Conservation (phyloP, 2,329 filamentous ascomycete species). For the Chaetomiaceae sp. region DNA sequence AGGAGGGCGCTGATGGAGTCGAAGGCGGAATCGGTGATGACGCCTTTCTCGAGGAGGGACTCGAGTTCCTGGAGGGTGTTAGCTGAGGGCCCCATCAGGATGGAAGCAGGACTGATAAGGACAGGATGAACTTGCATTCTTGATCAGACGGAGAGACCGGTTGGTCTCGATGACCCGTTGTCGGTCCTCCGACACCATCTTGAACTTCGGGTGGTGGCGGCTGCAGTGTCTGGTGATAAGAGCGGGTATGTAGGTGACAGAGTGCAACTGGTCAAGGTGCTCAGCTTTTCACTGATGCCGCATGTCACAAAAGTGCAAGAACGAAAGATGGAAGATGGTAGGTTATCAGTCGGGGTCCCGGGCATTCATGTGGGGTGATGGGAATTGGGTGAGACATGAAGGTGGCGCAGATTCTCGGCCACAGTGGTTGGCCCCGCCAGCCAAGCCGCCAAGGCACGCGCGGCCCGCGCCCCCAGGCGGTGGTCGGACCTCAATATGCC, state of each 20-base stretch:
- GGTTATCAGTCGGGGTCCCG: background rate
- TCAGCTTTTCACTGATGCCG: too few species aligned
- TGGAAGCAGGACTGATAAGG: background rate
- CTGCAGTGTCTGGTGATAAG: background rate
- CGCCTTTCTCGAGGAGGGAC: slow-evolving; percentile 74
- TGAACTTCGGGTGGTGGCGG: slow-evolving; percentile 9
- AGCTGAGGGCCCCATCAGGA: too few species aligned
- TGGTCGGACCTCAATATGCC: too few species aligned
- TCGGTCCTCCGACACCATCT: slow-evolving; percentile 48
- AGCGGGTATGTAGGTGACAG: background rate
- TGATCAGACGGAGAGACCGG: slow-evolving; percentile 81
- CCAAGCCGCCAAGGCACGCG: slow-evolving; percentile 8
- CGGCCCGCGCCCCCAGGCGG: too few species aligned
- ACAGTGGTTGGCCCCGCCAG: background rate
- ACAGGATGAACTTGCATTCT: slow-evolving; percentile 55
- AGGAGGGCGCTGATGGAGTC: slow-evolving; percentile 70
- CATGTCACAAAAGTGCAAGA: background rate
- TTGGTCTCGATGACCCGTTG: slow-evolving; percentile 66
- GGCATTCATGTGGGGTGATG: background rate
- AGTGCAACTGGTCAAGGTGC: too few species aligned
- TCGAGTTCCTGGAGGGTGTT: slow-evolving; percentile 70
- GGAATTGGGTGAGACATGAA: background rate
- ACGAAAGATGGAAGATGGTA: background rate
- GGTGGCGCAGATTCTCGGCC: background rate
- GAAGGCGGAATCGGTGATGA: slow-evolving; percentile 72